A percentile compares a stretch with the other conserved stretches of the same genome.
These are phyloP conservation scores for Fusarium torulosum DNA, from an alignment of 2,329 filamentous ascomycete species.

Conservation along the genomic window DNA sequence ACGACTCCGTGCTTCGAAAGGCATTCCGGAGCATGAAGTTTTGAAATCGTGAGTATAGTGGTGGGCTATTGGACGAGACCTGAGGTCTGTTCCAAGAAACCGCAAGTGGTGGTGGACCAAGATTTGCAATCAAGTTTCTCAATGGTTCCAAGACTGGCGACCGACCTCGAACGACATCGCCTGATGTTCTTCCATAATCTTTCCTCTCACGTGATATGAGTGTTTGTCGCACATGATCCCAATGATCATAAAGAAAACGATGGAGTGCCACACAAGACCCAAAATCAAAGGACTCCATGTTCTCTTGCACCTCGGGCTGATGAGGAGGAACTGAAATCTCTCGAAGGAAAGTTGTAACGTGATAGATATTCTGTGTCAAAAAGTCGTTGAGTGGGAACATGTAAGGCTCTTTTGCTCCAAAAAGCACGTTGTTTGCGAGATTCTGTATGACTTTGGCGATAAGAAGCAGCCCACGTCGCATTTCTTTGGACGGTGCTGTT, in stretches of 20 bases:
- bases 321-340: conserved; percentile 73
- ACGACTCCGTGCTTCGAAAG: conserved; percentile 73
- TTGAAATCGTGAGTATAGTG: conserved; percentile 76
- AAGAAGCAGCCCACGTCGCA: conserved; percentile 74
- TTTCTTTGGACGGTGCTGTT: conserved; percentile 73
- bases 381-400: conserved; percentile 80
- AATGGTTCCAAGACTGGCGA: conserved; percentile 71
- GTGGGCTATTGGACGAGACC: conserved; percentile 72
- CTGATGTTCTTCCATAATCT: conserved; percentile 67
- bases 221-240: conserved; percentile 76
- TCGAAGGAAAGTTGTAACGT: conserved; percentile 74
- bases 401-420: conserved; percentile 78
- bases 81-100: conserved; percentile 77
- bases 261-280: conserved; percentile 78
- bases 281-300: conserved; percentile 72
- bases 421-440: conserved; percentile 77
- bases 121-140: conserved; percentile 72
- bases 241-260: conserved; percentile 77
- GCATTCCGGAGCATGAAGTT: conserved; percentile 80
- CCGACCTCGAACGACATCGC: conserved; percentile 64
- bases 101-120: conserved; percentile 75
- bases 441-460: conserved; percentile 80
- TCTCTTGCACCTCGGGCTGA: conserved; percentile 56
- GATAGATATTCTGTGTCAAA: conserved; percentile 75
- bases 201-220: conserved; percentile 70